Evolutionary conservation across 2,329 filamentous ascomycete genomes (phyloP).

Genomic region (Scortechinia acanthostroma): DNA sequence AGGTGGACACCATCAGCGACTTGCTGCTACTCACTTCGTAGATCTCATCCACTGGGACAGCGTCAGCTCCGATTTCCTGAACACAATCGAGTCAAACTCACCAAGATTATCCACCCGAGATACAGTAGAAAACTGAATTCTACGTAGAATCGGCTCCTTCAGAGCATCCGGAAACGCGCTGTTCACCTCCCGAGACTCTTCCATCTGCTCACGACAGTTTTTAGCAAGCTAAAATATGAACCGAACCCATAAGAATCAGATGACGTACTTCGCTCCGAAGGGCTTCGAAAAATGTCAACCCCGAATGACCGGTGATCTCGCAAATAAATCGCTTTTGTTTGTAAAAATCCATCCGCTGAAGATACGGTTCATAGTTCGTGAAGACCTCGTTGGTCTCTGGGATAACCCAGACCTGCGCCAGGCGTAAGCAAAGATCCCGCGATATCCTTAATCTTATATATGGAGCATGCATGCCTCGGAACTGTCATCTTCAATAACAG

Average conservation of each 20-base stretch:
- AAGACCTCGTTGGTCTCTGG: constrained; percentile 86
- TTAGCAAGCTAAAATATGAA: constrained; percentile 8
- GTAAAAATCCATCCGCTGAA: constrained; percentile 84
- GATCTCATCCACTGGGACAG: neutral
- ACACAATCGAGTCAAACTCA: neutral
- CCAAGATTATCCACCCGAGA: constrained; percentile 77
- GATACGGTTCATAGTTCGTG: constrained; percentile 77
- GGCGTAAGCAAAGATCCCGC: constrained; percentile 8
- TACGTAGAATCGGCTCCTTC: constrained; percentile 81
- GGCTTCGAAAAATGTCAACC: constrained; percentile 86
- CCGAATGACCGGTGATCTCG: constrained; percentile 88
- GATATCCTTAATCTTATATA: no score
- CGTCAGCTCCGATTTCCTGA: neutral
- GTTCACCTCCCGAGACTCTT: constrained; percentile 81
- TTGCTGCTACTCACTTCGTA: neutral
- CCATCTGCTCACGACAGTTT: constrained; percentile 39
- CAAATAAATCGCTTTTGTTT: constrained; percentile 90
- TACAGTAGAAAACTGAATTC: constrained; percentile 83
- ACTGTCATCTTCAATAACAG: constrained; percentile 71
- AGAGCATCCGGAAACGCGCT: constrained; percentile 84
- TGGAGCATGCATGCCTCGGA: constrained; percentile 75
- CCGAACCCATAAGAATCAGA: neutral
- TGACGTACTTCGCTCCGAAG: constrained; percentile 76
- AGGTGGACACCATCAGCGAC: neutral
- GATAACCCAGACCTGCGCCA: constrained; percentile 78